A percentile compares a stretch with the other conserved stretches of the same genome.
Evolutionary conservation across 441 rosid genomes (phyloP).

Genomic region (Raphanus hybrid): DNA sequence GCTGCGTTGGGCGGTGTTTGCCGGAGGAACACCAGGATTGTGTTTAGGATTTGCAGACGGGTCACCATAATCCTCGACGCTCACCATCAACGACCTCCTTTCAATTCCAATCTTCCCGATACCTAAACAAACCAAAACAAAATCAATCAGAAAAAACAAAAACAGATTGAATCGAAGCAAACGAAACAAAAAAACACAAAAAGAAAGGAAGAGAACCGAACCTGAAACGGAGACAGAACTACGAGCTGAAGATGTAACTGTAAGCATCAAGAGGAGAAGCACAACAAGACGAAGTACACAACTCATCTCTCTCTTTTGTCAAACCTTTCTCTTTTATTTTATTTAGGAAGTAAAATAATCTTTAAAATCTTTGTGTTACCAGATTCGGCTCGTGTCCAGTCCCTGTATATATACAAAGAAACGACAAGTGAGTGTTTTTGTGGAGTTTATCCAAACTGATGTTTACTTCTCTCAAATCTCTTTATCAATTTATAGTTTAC

Average conservation of each 20-base stretch:
- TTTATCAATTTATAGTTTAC: conserved; percentile 25
- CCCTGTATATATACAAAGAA: conserved; percentile 26
- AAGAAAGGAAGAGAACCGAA: conserved; percentile 2
- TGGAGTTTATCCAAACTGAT: conserved; percentile 36
- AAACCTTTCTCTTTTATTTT: neutral
- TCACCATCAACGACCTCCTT: conserved; percentile 34
- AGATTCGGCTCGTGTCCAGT: conserved; percentile 20
- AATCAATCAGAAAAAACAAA: conserved; percentile 10
- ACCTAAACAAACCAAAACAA: conserved; percentile 7
- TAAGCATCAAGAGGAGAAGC: conserved; percentile 24
- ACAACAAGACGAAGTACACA: conserved; percentile 33
- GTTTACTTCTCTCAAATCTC: conserved; percentile 28
- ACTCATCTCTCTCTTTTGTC: conserved; percentile 24
- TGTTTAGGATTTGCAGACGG: conserved; percentile 47
- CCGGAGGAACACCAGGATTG: conserved; percentile 43
- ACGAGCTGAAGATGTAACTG: conserved; percentile 38
- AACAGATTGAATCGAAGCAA: neutral
- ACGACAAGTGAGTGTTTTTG: conserved; percentile 26
- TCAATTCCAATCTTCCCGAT: conserved; percentile 7
- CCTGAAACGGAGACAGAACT: conserved; percentile 36
- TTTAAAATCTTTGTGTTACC: conserved; percentile 5
- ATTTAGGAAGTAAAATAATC: neutral
- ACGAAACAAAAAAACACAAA: neutral
- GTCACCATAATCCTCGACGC: conserved; percentile 38
- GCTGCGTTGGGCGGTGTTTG: conserved; percentile 18